Conservation (phyloP, 345 rosid species). For the Alliaria petiolata region DNA sequence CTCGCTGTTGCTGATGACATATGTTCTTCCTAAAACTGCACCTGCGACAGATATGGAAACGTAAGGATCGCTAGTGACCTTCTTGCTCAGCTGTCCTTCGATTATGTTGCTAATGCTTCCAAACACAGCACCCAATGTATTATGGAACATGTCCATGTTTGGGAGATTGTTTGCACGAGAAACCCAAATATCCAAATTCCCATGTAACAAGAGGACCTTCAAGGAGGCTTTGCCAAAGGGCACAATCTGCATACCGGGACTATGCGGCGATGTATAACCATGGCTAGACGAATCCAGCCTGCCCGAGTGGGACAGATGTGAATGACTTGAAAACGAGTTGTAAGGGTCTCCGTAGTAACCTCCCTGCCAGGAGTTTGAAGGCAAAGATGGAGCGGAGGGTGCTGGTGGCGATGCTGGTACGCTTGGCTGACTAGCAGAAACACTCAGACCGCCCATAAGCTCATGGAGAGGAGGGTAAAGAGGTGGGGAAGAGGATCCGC, state of each 20-base stretch:
- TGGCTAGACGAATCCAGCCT: slow-evolving; percentile 33
- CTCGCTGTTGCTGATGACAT: slow-evolving; percentile 75
- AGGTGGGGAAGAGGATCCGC: slow-evolving; percentile 33
- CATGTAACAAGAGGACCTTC: slow-evolving; percentile 78
- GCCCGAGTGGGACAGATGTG: slow-evolving; percentile 39
- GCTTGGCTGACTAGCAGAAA: slow-evolving; percentile 27
- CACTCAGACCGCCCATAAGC: slow-evolving; percentile 39
- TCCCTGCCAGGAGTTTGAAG: slow-evolving; percentile 37
- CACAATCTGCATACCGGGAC: slow-evolving; percentile 47
- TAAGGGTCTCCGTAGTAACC: slow-evolving; percentile 45
- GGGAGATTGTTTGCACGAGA: slow-evolving; percentile 73
- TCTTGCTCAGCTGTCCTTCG: slow-evolving; percentile 49
- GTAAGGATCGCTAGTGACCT: slow-evolving; percentile 91
- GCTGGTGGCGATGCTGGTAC: slow-evolving; percentile 47
- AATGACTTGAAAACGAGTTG: slow-evolving; percentile 47
- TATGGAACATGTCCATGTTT: slow-evolving; percentile 90
- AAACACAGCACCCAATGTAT: slow-evolving; percentile 71
- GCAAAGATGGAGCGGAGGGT: slow-evolving; percentile 34
- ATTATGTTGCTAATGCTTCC: slow-evolving; percentile 38
- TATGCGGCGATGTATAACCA: slow-evolving; percentile 36
- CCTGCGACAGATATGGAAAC: slow-evolving; percentile 56
- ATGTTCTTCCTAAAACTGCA: slow-evolving; percentile 86
- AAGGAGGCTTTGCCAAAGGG: slow-evolving; percentile 64
- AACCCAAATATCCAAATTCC: slow-evolving; percentile 83
- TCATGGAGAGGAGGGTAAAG: slow-evolving; percentile 73